A percentile compares a stretch with the other conserved stretches of the same genome.
Evolutionary conservation across 768 basidiomycete species (phyloP).

Genomic region (Trametopsis cervina): DNA sequence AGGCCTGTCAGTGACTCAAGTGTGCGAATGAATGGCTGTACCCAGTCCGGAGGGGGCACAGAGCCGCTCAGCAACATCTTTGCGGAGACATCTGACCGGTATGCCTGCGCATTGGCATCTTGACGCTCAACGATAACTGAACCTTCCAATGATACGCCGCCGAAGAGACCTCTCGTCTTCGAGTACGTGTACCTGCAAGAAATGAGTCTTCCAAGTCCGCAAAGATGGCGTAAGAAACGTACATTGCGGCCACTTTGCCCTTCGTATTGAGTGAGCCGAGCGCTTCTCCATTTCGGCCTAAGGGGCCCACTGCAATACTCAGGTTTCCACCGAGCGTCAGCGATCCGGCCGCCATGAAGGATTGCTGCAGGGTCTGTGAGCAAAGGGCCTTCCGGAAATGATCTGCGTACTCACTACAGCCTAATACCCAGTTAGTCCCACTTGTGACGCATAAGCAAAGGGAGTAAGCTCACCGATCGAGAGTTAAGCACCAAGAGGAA

Average conservation of each 20-base stretch:
- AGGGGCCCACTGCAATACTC: slow-evolving; percentile 83
- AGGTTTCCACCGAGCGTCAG: slow-evolving; percentile 88
- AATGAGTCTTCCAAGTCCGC: background rate
- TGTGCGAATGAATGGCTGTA: slow-evolving; percentile 63
- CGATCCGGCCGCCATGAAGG: slow-evolving; percentile 94
- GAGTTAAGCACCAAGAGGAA: slow-evolving; percentile 88
- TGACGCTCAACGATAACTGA: slow-evolving; percentile 91
- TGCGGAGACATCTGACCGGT: slow-evolving; percentile 63
- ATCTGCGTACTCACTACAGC: slow-evolving; percentile 43
- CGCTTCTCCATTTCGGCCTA: slow-evolving; percentile 95
- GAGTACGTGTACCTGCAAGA: slow-evolving; percentile 75
- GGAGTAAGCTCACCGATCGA: slow-evolving; percentile 44
- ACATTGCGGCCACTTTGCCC: slow-evolving; percentile 92
- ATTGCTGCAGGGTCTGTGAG: slow-evolving; percentile 36
- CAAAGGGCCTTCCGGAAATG: background rate
- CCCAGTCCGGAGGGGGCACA: slow-evolving; percentile 74
- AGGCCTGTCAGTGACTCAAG: slow-evolving; percentile 67
- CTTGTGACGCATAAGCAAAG: background rate
- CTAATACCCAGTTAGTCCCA: slow-evolving; percentile 3
- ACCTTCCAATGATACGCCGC: slow-evolving; percentile 84
- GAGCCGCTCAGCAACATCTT: slow-evolving; percentile 76
- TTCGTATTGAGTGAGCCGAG: slow-evolving; percentile 73
- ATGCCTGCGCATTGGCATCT: slow-evolving; percentile 86
- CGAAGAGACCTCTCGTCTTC: slow-evolving; percentile 90
- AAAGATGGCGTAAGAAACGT: slow-evolving; percentile 12